Evolutionary conservation across 768 basidiomycete genomes (phyloP), one percentile per base, ranked within the genome.

Genomic region (Boletus pseudopeckii): DNA sequence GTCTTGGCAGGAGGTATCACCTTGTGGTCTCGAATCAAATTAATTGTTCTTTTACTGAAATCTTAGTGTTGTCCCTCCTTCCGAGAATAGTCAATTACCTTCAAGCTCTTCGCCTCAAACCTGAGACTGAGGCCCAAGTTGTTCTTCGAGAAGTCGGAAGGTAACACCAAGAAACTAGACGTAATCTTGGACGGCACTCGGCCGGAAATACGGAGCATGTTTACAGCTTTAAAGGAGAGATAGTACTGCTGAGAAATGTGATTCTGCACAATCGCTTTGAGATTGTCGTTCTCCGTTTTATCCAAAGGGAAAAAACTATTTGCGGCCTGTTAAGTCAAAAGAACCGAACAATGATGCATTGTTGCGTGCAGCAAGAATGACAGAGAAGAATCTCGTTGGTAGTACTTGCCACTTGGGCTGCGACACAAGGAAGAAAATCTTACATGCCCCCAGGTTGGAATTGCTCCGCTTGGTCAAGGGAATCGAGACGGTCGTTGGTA

Each of bases 391-490:
- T 76, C 3, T 80, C 77, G 4, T 88, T 81, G 0, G 80, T 80
- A 0, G 92, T 91, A 0, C 73, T 79, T 37, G 83, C 79, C 11
- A 99, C 92, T 63, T 94, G 90, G 0, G 95, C 94, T 14, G 96
- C 92, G 3, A 91, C 86, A n/a, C 95, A 7, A 98, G 79, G 83
- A 98, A 98, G 74, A 99, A 97, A 26, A 98, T n/a, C n/a, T n/a
- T n/a, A n/a, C n/a, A n/a, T n/a, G n/a, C n/a, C n/a, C n/a, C n/a
- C n/a, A n/a, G n/a, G n/a, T n/a, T n/a, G n/a, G n/a, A n/a, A n/a
- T n/a, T n/a, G n/a, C n/a, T n/a, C n/a, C n/a, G n/a, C n/a, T n/a
- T n/a, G n/a, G n/a, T n/a, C n/a, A n/a, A n/a, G n/a, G n/a, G n/a
- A n/a, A n/a, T n/a, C n/a, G n/a, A n/a, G n/a, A n/a, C n/a, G n/a